Conservation (phyloP, 106 monocot genomes). For the Platanthera zijinensis region DNA sequence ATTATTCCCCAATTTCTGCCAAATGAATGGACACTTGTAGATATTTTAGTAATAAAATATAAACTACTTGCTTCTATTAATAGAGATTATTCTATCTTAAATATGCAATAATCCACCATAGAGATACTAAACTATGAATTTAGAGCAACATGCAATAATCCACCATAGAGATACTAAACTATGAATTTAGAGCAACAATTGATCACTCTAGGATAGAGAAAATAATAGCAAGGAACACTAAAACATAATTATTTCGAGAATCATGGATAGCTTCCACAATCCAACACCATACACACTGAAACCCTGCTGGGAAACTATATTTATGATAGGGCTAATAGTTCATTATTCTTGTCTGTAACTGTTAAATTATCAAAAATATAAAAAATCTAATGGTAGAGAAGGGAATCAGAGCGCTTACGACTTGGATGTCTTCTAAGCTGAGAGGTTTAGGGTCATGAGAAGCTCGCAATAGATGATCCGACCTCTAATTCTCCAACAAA, state of each 20-base stretch:
- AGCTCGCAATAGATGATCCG: conserved; percentile 76
- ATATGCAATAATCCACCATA: background rate
- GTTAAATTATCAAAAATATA: background rate
- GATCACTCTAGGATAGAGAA: background rate
- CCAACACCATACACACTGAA: background rate
- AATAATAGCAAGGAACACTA: background rate
- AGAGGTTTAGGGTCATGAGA: conserved; percentile 84
- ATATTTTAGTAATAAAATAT: too few relatives aligned
- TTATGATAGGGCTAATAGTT: too few relatives aligned
- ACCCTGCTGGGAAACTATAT: background rate
- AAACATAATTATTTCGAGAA: background rate
- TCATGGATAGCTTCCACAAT: background rate
- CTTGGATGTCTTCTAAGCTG: conserved; percentile 80
- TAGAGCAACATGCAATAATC: too few relatives aligned
- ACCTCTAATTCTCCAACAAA: background rate
- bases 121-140: too few relatives aligned
- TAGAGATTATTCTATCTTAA: too few relatives aligned
- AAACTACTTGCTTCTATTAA: too few relatives aligned
- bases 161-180: background rate
- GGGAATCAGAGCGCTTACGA: conserved; percentile 32
- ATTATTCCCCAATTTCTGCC: too few relatives aligned
- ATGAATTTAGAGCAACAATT: background rate
- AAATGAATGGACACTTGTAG: too few relatives aligned
- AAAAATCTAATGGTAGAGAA: background rate
- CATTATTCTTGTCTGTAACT: background rate